Base-by-base conservation (phyloP, 2,329 filamentous ascomycete genomes). In the Verticillium nonalfalfae region DNA sequence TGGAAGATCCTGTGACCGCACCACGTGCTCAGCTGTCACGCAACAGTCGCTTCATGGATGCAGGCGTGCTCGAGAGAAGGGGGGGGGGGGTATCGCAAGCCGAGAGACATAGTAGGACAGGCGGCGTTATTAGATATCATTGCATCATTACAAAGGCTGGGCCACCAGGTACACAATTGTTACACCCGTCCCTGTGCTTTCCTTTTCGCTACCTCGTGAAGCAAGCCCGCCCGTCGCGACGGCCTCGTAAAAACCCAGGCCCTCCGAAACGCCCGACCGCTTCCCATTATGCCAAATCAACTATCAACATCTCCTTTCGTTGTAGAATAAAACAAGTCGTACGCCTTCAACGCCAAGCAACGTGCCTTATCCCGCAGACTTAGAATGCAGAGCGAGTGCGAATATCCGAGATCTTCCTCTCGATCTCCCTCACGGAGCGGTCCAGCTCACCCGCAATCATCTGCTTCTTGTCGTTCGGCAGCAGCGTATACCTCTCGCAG, bases 401-500 rank as follows among this genome's bases (percentile, higher is more conserved):
- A 57, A 86, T 79, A 63, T 86, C 82, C 63, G 90, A 93, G 71
- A 99, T 94, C 79, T 97, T 97, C 70, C 95, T 88, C 81, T 99
- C 96, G 71, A 99, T 95, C 76, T 98, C 91, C 68, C 92, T 80
- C 60, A 97, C 88, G 52, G 91, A 94, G 62, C 95, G 88, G 75
- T 98, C 95, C 67, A 98, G 76, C 75, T 98, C 94, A 58, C 85
- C 93, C 2, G 94, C 94, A 78, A 99, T 96, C 85, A 93, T 93
- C 76, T 92, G 88, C 81, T 97, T 97, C 80, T 91, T 93, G 70
- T 97, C 94, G 67, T 88, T 90, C 33, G 90, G 84, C 63, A 99
- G 80, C 63, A 95, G 78, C 62, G 92, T 86, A 76, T 92, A 99
- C 67, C 93, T 85, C 80, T 99, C 95, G 70, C 95, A 97, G 50